phyloP scores from a whole-genome alignment of 371 early-diverging fungal species.

The Syncephalastrum sp. region DNA sequence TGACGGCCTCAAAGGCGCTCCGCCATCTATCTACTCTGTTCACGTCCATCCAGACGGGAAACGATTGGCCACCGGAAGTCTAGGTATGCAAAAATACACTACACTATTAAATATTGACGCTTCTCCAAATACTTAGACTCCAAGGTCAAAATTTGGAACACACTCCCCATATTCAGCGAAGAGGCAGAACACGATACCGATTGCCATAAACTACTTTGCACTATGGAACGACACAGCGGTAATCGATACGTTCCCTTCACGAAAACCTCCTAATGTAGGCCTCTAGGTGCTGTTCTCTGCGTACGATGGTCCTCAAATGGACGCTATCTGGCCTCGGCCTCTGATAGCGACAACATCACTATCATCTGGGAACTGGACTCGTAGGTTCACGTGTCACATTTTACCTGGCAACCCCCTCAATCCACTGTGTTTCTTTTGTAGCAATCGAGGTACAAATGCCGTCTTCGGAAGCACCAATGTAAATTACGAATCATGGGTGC shows the following conservation, averaged over 20 bases:
- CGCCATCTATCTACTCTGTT: slow-evolving; percentile 81
- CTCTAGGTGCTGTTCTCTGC: slow-evolving; percentile 84
- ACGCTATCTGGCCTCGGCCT: slow-evolving; percentile 82
- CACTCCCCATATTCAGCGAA: slow-evolving; percentile 61
- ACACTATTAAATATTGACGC: not conserved
- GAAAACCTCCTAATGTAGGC: not conserved
- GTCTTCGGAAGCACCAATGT: slow-evolving; percentile 60
- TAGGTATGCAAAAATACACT: slow-evolving; percentile 48
- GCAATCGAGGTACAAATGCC: slow-evolving; percentile 37
- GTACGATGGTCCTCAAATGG: slow-evolving; percentile 85
- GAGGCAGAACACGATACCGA: slow-evolving; percentile 50
- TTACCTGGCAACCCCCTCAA: not conserved
- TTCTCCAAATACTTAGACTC: slow-evolving; percentile 53
- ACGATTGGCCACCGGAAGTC: slow-evolving; percentile 85
- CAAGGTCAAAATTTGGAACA: slow-evolving; percentile 85
- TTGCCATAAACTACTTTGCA: slow-evolving; percentile 72
- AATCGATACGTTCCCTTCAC: not conserved
- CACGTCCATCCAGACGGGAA: slow-evolving; percentile 85
- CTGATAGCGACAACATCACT: slow-evolving; percentile 83
- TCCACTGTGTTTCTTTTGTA: slow-evolving; percentile 10
- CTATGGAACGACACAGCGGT: slow-evolving; percentile 86
- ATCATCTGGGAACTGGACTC: slow-evolving; percentile 88
- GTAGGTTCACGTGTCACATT: slow-evolving; percentile 26
- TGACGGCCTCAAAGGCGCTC: slow-evolving; percentile 53
- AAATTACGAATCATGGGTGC: slow-evolving; percentile 78